Base-by-base conservation (phyloP, 306 rosid species). In the Cucumis melo region DNA sequence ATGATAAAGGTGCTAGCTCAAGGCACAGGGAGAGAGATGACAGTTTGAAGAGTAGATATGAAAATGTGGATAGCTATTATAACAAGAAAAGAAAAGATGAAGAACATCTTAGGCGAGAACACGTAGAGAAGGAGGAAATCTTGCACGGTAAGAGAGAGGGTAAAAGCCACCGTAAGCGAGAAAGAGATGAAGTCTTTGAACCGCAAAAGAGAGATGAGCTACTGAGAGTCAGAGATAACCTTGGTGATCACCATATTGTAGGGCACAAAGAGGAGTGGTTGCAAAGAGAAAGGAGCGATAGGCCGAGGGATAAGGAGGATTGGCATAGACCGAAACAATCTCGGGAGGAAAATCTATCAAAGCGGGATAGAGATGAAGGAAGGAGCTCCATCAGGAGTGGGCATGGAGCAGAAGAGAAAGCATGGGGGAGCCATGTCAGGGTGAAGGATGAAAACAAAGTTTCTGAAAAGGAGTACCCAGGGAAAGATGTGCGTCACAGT, bases 81-180 rank as follows among this genome's bases (percentile, higher is more conserved):
- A 84, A 83, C 82, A 95, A 95, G 89, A 90, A 91, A 86, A 92
- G 94, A 83, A 92, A 90, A 87, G 98, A 85, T 34, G 98, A 92
- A 75, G 99, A 95, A 74, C 85, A 88, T 81, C 78, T 81, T 64
- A 82, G 91, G 86, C 87, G 93, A 81, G 97, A 92, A 78, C 91
- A 89, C 76, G 81, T 81, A 48, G 91, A 90, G 70, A 90, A 89
- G 86, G 99, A 92, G 82, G 98, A 92, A 76, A 74, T 77, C 59
- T 54, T 86, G 83, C 94, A 84, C 81, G 91, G 87, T 77, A 88
- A 83, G 75, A 83, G 91, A 77, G 97, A 92, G 77, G 89, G 67
- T 89, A 74, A 83, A 78, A 80, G 77, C 78, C 85, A 86, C 51
- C 88, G 89, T 32, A 90, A 89, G 81, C 87, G 87, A 80, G 99